Conservation (phyloP, 768 basidiomycete species). For the Lentinula sp. region DNA sequence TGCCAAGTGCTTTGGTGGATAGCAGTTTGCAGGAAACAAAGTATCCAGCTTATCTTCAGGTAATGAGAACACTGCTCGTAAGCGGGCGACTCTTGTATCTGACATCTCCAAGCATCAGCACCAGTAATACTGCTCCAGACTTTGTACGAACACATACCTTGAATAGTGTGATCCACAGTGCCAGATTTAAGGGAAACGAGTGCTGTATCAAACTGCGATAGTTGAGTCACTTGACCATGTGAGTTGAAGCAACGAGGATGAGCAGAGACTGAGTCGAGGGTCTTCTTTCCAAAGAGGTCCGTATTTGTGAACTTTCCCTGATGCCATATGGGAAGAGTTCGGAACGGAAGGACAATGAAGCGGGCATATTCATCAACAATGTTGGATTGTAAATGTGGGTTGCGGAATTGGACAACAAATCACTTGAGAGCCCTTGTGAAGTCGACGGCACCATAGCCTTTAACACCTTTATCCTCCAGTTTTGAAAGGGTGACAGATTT, state of each 20-base stretch:
- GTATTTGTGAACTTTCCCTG: not conserved
- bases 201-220: not conserved
- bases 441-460: not conserved
- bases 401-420: not conserved
- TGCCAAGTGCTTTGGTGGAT: not conserved
- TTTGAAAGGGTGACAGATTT: not conserved
- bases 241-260: not conserved
- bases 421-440: not conserved
- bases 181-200: not conserved
- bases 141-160: no score
- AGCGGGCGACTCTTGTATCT: not conserved
- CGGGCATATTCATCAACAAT: not conserved
- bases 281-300: not conserved
- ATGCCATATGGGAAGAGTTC: not conserved
- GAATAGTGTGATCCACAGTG: no score
- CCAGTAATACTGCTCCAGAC: no score
- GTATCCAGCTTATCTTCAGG: not conserved
- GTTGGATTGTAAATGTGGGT: not conserved
- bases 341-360: not conserved
- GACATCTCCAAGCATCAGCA: not conserved
- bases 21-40: not conserved
- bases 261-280: not conserved
- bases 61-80: not conserved
- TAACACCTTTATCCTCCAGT: not conserved
- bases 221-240: not conserved